Conservation (phyloP, 371 early-diverging fungal genomes). For the Apophysomyces ossiformis region DNA sequence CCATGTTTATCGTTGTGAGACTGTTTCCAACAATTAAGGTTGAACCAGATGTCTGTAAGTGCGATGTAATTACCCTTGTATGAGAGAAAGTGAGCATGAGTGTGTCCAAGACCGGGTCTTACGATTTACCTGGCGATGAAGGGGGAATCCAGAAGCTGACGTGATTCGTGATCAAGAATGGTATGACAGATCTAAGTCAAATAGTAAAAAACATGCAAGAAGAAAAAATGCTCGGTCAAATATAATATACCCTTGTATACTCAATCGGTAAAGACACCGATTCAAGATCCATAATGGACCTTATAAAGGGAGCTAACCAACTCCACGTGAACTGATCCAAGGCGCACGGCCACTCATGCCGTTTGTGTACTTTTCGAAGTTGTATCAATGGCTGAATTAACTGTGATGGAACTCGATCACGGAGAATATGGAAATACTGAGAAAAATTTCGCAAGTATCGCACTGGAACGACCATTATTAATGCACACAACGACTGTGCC, state of each 20-base stretch:
- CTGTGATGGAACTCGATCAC: conserved; percentile 55
- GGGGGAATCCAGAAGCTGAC: conserved; percentile 56
- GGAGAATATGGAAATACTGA: conserved; percentile 53
- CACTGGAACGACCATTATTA: conserved; percentile 60
- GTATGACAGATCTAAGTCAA: conserved; percentile 54
- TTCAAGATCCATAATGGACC: conserved; percentile 62
- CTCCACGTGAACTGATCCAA: conserved; percentile 53
- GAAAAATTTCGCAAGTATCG: conserved; percentile 60
- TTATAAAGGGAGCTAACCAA: conserved; percentile 59
- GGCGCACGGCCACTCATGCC: conserved; percentile 47
- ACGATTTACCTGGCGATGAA: conserved; percentile 54
- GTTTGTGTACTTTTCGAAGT: conserved; percentile 33
- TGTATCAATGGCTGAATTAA: conserved; percentile 47
- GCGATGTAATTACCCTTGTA: conserved; percentile 59
- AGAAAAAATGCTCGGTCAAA: not conserved
- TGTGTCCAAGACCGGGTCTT: not conserved
- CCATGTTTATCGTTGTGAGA: conserved; percentile 65
- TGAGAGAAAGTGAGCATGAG: not conserved
- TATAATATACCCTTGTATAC: conserved; percentile 50
- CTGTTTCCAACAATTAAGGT: conserved; percentile 59
- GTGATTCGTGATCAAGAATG: conserved; percentile 54
- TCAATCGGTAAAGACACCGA: conserved; percentile 62
- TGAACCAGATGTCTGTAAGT: conserved; percentile 60
- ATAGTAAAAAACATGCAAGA: not conserved
- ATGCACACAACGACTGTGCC: conserved; percentile 35